Evolutionary conservation across 768 basidiomycete species (phyloP).

Genomic region (Leccinum sublutescens): DNA sequence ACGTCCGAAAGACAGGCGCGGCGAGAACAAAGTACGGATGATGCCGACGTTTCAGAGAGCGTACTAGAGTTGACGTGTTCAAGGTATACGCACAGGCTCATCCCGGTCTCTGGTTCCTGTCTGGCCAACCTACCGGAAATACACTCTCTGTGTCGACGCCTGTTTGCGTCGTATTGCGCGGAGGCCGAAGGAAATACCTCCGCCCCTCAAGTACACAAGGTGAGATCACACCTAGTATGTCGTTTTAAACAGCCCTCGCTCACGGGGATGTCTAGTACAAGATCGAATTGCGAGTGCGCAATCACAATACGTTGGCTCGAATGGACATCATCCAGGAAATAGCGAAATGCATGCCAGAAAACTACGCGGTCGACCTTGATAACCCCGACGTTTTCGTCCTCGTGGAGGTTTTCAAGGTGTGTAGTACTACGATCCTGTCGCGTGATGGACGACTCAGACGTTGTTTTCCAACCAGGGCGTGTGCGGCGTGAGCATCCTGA

Average conservation of each 20-base stretch:
- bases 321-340: constrained; percentile 62
- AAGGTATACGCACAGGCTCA: constrained; percentile 69
- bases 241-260: neutral
- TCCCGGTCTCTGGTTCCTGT: constrained; percentile 68
- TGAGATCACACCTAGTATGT: neutral
- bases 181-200: constrained; percentile 34
- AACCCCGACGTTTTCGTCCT: constrained; percentile 72
- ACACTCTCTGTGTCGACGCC: constrained; percentile 52
- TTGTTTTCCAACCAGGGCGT: constrained; percentile 51
- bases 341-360: constrained; percentile 66
- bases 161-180: constrained; percentile 53
- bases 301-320: constrained; percentile 69
- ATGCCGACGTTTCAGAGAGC: neutral
- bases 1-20: constrained; percentile 59
- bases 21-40: constrained; percentile 58
- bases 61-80: neutral
- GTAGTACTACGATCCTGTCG: constrained; percentile 11
- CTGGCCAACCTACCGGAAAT: constrained; percentile 71
- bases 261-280: constrained; percentile 57
- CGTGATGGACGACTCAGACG: neutral
- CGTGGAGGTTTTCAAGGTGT: constrained; percentile 81
- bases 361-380: constrained; percentile 65
- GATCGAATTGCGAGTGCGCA: constrained; percentile 71
- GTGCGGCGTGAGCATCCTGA: constrained; percentile 73
- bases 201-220: constrained; percentile 45